Evolutionary conservation across 129 eudicot species (phyloP), one percentile per base, ranked within the genome.

Genomic region (Glebionis coronaria): DNA sequence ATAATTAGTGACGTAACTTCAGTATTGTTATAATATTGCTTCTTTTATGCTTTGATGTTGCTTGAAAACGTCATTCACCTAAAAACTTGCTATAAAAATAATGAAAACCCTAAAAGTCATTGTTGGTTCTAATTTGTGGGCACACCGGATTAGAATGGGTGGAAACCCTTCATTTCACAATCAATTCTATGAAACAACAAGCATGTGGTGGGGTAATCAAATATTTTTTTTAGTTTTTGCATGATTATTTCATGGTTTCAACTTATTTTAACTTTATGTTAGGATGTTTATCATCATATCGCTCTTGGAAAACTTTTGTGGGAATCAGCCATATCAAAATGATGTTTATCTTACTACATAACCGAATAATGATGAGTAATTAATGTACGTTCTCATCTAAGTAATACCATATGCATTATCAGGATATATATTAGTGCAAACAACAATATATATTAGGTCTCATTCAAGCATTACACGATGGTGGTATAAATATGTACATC

Each of bases 101-200:
- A 49, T 46, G 25, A 16, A 68, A 19, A 20, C 53, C 63, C 53
- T 13, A 55, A 54, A 67, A 68, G 53, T 13, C 44, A 44, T 2
- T 68, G 73, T 13, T 61, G 61, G 76, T 61, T 38, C 59, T 49
- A 35, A 2, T 61, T 61, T 71, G 35, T 40, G 57, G 52, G 38
- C 14, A 67, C 72, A 12, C 4, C 56, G 42, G 9, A 61, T 14
- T 50, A 47, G 52, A 61, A 61, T 5, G 53, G 51, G 10, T 60
- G 75, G 75, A 19, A 45, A 27, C 49, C 65, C 49, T 27, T 69
- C 31, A 14, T 25, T 25, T 69, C 44, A 56, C 27, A 14, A 44
- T 69, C 74, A 69, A 69, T 69, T 56, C 12, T 56, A 44, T 58
- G 65, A 56, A 69, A 56, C 65, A 56, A 56, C 12, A 44, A 9